Base-by-base conservation (phyloP, 768 basidiomycete species). In the Termitomyces sp. region DNA sequence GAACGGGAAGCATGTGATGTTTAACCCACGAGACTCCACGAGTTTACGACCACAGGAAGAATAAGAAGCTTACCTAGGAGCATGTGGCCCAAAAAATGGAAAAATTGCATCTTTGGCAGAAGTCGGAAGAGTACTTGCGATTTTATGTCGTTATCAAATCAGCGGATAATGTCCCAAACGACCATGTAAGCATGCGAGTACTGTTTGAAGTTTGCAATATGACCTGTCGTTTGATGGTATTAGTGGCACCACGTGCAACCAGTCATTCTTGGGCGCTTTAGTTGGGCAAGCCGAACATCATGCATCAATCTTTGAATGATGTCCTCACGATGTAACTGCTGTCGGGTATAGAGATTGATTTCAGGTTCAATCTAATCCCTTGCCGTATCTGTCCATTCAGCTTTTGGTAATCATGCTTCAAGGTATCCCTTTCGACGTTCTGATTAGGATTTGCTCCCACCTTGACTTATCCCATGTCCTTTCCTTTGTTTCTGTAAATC, bases 401-500 rank as follows among this genome's bases (percentile, higher is more conserved):
- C 13, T 18, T 39, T 39, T 39, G 20, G 20, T 15, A 9, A 12
- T 36, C 33, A 58, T 58, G 57, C 34, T 59, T 30, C 27, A 30
- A 9, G n/a, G 54, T 12, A 50, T 47, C 37, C 61, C 63, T 52
- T 16, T 31, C 33, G 63, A 64, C 13, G 24, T 62, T 6, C 31
- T 62, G 13, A 41, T 58, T 18, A 53, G 47, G 13, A 55, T 64
- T 18, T 54, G 56, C 16, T 22, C 47, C 9, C 13, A 62, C 27
- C 55, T 64, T 6, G 63, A 55, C 0, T n/a, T 64, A 42, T 13
- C 48, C n/a, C 58, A 62, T 59, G 45, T 60, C 9, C 30, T 62
- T 37, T 59, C 56, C 30, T 54, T 64, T 20, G 31, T 58, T 13
- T 59, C 58, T 52, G 63, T 62, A 54, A 54, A 45, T 37, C 1